Evolutionary conservation across 208 protist genomes (phyloP).

Genomic region (Acanthamoeba sp.): DNA sequence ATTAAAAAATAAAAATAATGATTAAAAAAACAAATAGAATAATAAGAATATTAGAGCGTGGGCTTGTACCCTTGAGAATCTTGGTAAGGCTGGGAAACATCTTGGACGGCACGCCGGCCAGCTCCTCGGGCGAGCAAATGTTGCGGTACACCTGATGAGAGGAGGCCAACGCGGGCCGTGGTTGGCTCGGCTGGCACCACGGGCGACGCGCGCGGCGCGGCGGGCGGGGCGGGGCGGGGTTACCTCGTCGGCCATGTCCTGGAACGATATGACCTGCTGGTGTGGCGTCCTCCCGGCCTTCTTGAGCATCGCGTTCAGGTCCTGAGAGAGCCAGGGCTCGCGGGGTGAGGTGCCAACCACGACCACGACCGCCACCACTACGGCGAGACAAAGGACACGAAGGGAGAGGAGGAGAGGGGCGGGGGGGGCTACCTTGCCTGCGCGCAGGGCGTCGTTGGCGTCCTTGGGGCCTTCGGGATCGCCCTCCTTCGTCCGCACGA

Average conservation of each 20-base stretch:
- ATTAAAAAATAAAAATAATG: too few species aligned
- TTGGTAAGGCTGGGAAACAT: constrained; percentile 85
- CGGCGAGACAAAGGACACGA: constrained; percentile 12
- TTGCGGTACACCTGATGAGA: constrained; percentile 44
- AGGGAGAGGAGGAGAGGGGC: neutral
- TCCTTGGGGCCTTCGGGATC: constrained; percentile 83
- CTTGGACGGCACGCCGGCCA: constrained; percentile 75
- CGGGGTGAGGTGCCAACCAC: too few species aligned
- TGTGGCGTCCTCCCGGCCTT: constrained; percentile 63
- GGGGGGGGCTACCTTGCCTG: neutral
- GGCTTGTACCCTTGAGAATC: constrained; percentile 84
- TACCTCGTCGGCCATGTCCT: constrained; percentile 65
- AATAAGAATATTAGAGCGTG: neutral
- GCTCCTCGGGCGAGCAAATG: constrained; percentile 63
- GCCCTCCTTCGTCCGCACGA: constrained; percentile 77
- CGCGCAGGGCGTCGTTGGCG: constrained; percentile 86
- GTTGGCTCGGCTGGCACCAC: neutral
- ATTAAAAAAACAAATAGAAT: too few species aligned
- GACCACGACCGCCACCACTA: too few species aligned
- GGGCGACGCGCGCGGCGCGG: too few species aligned
- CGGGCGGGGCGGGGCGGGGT: neutral
- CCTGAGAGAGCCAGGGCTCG: constrained; percentile 77
- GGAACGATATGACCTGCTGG: constrained; percentile 72
- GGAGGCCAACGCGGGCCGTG: neutral
- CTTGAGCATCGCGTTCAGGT: constrained; percentile 58